phyloP scores from a whole-genome alignment of 805 yeast genomes.

The Phaffomyces antillensis region DNA sequence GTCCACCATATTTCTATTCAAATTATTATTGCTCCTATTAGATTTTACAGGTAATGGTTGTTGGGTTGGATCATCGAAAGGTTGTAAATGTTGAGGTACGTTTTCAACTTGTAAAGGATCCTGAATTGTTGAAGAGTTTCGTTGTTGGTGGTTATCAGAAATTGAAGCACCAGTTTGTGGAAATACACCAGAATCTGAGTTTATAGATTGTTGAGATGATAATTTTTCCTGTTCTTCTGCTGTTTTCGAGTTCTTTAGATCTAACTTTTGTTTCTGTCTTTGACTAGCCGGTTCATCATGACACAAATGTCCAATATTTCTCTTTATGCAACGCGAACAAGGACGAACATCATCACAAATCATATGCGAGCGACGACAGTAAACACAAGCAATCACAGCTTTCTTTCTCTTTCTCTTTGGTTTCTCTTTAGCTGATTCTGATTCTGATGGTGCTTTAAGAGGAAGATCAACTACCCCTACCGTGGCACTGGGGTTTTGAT shows the following conservation, averaged over 20 bases:
- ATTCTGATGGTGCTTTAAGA: no score
- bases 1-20: slow-evolving; percentile 7
- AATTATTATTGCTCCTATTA: not conserved
- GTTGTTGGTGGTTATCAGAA: not conserved
- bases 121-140: not conserved
- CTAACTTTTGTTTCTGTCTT: slow-evolving; percentile 18
- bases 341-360: slow-evolving; percentile 80
- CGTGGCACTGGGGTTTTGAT: no score
- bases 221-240: no score
- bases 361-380: slow-evolving; percentile 91
- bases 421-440: slow-evolving; percentile 3
- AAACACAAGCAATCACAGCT: slow-evolving; percentile 62
- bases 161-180: not conserved
- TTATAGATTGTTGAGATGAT: no score
- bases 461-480: no score
- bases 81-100: slow-evolving; percentile 18
- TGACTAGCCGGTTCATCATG: slow-evolving; percentile 24
- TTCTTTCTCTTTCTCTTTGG: slow-evolving; percentile 38
- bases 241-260: slow-evolving; percentile 1
- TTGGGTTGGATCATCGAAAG: slow-evolving; percentile 7
- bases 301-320: slow-evolving; percentile 86
- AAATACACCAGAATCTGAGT: not conserved
- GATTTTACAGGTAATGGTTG: not conserved
- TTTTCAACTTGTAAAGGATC: slow-evolving; percentile 8
- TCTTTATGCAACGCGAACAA: slow-evolving; percentile 74